Conservation (phyloP, 805 yeast species). For the Pachysolen tannophilus region DNA sequence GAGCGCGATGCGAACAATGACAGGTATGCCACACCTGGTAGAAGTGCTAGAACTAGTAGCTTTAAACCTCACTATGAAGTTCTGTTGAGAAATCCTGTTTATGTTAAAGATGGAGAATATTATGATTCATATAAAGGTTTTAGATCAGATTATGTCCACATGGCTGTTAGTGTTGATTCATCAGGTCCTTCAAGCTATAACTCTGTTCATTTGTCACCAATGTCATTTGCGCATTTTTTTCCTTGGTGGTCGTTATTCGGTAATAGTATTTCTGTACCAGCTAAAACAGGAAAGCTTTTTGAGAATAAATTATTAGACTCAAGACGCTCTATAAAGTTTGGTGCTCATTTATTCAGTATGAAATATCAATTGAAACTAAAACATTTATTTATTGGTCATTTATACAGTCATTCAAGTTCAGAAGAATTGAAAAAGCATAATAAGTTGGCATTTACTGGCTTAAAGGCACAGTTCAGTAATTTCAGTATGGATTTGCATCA, state of each 20-base stretch:
- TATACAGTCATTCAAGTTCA: slow-evolving; percentile 43
- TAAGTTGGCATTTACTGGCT: slow-evolving; percentile 53
- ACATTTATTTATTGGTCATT: slow-evolving; percentile 70
- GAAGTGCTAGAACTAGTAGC: slow-evolving; percentile 30
- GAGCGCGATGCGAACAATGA: slow-evolving; percentile 32
- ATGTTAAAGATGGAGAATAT: slow-evolving; percentile 31
- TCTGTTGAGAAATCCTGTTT: slow-evolving; percentile 46
- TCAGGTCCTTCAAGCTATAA: slow-evolving; percentile 39
- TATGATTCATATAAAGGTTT: slow-evolving; percentile 82
- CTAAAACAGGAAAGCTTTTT: slow-evolving; percentile 68
- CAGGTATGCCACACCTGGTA: not conserved
- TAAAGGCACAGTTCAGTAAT: slow-evolving; percentile 52
- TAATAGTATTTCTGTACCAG: slow-evolving; percentile 73
- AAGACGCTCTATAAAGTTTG: slow-evolving; percentile 50
- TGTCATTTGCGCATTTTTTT: slow-evolving; percentile 57
- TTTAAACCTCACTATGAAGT: slow-evolving; percentile 57
- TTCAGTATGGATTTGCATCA: slow-evolving; percentile 66
- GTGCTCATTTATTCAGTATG: slow-evolving; percentile 66
- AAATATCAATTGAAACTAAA: slow-evolving; percentile 69
- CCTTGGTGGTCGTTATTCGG: slow-evolving; percentile 83
- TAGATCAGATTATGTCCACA: slow-evolving; percentile 75
- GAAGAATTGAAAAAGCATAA: slow-evolving; percentile 28
- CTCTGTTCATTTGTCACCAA: slow-evolving; percentile 71
- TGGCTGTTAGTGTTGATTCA: slow-evolving; percentile 52
- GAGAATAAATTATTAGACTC: slow-evolving; percentile 27